Base-by-base conservation (phyloP, 2,329 filamentous ascomycete species). In the Xylariaceae sp. region DNA sequence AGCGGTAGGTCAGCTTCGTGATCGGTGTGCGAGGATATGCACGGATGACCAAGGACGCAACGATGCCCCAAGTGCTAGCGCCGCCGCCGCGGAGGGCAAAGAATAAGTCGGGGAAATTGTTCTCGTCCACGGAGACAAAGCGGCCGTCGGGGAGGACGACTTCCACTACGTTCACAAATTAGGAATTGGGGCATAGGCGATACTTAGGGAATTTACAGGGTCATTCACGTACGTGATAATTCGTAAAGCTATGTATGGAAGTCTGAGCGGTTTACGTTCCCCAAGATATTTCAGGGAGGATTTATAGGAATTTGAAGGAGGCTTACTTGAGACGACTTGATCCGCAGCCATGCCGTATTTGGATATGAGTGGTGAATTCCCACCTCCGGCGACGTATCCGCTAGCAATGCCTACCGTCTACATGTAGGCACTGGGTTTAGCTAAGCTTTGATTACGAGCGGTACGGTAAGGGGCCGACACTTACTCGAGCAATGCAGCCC, bases 21-120 rank as follows among this genome's bases (percentile, higher is more conserved):
- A 76, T 69, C 0, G 68, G 70, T 4, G 71, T 66, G 21, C 68
- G 67, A 5, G 63, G 69, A 48, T 74, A 72, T 2, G 70, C 70
- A 7, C 69, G 70, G 40, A 76, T 65, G 1, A 70, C 70, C 48
- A 74, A 63, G 1, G 73, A 77, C 20, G 72, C 65, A 6, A 79
- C 76, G 6, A 79, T 70, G 9, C 73, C 77, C 59, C 72, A 80
- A 3, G 73, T 78, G 44, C 72, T 74, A 3, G 70, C 70, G 19
- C 78, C 77, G 1, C 75, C 79, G 3, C 79, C 80, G 21, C 75
- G 69, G 20, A 82, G 67, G 3, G 80, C 79, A 74, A 78, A 81
- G 69, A 78, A 82, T 0, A 83, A 68, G 23, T 82, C 80, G 0
- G 69, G 49, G 59, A 82, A 72, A 16, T 72, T 64, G 16, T 65